Base-by-base conservation (phyloP, 176 grass and related monocot genomes). In the Aegilops sharonensis region DNA sequence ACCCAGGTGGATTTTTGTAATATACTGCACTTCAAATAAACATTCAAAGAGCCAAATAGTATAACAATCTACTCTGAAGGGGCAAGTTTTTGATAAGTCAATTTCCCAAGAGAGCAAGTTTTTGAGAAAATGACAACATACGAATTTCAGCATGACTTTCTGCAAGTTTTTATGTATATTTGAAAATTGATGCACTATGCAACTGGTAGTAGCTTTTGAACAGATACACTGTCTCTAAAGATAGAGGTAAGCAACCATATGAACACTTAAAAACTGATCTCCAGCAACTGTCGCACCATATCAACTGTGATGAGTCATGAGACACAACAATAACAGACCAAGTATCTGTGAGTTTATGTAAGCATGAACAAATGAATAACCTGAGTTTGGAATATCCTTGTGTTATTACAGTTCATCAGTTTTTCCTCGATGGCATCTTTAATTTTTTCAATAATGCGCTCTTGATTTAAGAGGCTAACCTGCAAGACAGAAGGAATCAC, bases 401-500 rank as follows among this genome's bases (percentile, higher is more conserved):
- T 89, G 54, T 83, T 98, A 92, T 95, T 98, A 84, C 78, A 95
- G 63, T 80, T 98, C 91, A 93, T 89, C 88, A 95, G 86, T 77
- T 95, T 98, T 81, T 91, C 71, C 81, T 98, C 95, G 18, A 98
- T 85, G 52, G 88, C 65, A 79, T 74, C 83, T 86, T 92, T 92
- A 81, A 95, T 94, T 20, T 77, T 89, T 83, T 98, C 95, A 91
- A 95, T 92, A 88, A 98, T 85, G 71, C 78, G 88, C 72, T 95
- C 93, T 89, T 98, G 95, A 84, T 98, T 95, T 73, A 98, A 95
- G 84, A 98, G 93, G 84, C 93, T 95, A 84, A 98, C 95, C 95
- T 98, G 84, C 87, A 91, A 87, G 50, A 3, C 63, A 45, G 18
- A 70, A 85, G 14, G 54, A 71, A 81, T 56, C 56, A 81, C 6